A percentile compares a stretch with the other conserved stretches of the same genome.
These are phyloP conservation scores for Paragyromitra xinjiangensis DNA, from an alignment of 495 filamentous ascomycete genomes.

Conservation along the genomic window DNA sequence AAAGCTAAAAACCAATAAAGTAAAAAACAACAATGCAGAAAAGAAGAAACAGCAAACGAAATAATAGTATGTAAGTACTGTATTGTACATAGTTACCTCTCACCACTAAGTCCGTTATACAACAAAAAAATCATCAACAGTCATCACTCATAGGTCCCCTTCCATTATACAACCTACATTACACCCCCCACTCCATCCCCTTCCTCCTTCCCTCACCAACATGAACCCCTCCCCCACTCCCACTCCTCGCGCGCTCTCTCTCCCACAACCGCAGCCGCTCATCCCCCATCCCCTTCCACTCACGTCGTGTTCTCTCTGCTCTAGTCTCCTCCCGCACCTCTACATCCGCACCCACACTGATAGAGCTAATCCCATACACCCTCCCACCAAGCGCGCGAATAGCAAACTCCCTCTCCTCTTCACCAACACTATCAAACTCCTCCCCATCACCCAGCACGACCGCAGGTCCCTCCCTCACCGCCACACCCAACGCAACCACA, in stretches of 20 bases:
- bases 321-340: slow-evolving; percentile 9
- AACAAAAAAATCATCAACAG: background rate
- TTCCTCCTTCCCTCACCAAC: slow-evolving; percentile 38
- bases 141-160: background rate
- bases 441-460: slow-evolving; percentile 47
- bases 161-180: background rate
- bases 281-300: slow-evolving; percentile 38
- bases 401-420: slow-evolving; percentile 53
- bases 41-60: background rate
- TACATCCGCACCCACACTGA: background rate
- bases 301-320: slow-evolving; percentile 27
- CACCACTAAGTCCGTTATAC: background rate
- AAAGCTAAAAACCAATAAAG: background rate
- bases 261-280: slow-evolving; percentile 44
- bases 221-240: slow-evolving; percentile 15
- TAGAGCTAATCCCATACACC: slow-evolving; percentile 10
- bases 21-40: background rate
- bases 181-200: slow-evolving; percentile 44
- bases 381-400: slow-evolving; percentile 37
- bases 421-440: slow-evolving; percentile 52
- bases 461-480: slow-evolving; percentile 57
- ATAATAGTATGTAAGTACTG: background rate
- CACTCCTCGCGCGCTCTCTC: slow-evolving; percentile 25
- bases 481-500: slow-evolving; percentile 57
- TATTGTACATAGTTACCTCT: background rate